Evolutionary conservation across 2,329 filamentous ascomycete genomes (phyloP), one percentile per base, ranked within the genome.

Genomic region (Aspergillus jensenii): DNA sequence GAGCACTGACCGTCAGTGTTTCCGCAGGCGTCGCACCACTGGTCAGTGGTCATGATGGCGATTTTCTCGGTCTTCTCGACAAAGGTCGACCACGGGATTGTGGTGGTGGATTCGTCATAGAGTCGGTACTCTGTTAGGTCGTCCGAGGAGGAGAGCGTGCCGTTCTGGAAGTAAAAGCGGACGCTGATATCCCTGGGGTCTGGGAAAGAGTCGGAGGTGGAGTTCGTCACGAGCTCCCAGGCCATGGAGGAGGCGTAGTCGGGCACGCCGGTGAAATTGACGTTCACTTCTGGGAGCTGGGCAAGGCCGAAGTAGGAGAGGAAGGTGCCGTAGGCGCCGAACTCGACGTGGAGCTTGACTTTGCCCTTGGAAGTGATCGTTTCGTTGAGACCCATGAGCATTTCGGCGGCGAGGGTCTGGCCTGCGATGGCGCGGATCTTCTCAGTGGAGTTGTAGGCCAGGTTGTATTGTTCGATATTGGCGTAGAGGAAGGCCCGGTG

Each of bases 241-340:
- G 81, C 81, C 84, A 96, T 91, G 62, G 86, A 86, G 3, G 87
- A 89, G 5, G 91, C 91, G 68, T 96, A 96, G 76, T 92, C 88
- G n/a, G 88, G 86, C 12, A 96, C 79, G 55, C 90, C 90, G 59
- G 78, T 86, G 78, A 96, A 96, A 71, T 90, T 78, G 1, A 76
- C 65, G 58, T 81, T 84, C 2, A 77, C 81, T 25, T 65, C 56
- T 5, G 78, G 71, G 49, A 88, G 72, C 58, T 82, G 75, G 1
- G 81, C 75, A 17, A 87, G 80, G 21, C 84, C 84, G 70, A 87
- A 87, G 76, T 86, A 86, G 2, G 83, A 84, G 41, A 83, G 68
- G 71, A 87, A 86, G 25, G 81, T 82, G 5, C 76, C 84, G 72
- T 88, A 88, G 31, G 84, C 80, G 62, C 85, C 85, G 73, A 87